A percentile compares a stretch with the other conserved stretches of the same genome.
Conservation (phyloP, 352 stramenopile species). For the Pythium myriotylum region DNA sequence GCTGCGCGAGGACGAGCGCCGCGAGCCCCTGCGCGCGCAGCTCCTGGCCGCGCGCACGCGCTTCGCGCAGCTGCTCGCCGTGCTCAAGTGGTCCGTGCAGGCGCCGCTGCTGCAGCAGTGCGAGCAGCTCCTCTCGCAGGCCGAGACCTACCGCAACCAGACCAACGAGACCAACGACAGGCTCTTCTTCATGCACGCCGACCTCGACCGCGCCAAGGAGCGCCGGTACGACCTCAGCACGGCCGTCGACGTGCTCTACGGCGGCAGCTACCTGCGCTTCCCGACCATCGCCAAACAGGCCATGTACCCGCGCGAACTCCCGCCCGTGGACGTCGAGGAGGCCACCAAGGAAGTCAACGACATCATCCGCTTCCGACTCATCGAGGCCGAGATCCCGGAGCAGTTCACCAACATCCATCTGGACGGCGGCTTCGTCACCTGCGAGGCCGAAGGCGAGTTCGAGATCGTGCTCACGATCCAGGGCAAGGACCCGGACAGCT, state of each 20-base stretch:
- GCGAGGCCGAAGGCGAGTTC: conserved; percentile 75
- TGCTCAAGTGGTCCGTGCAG: conserved; percentile 89
- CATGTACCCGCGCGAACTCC: conserved; percentile 70
- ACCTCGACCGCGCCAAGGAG: conserved; percentile 82
- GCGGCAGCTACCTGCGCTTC: conserved; percentile 73
- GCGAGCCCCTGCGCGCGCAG: conserved; percentile 75
- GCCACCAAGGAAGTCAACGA: conserved; percentile 71
- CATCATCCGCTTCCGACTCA: conserved; percentile 81
- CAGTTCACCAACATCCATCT: conserved; percentile 82
- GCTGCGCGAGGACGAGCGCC: no score
- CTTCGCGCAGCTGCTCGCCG: conserved; percentile 75
- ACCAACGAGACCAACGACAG: conserved; percentile 84
- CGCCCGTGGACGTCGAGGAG: conserved; percentile 56
- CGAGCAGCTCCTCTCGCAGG: no score
- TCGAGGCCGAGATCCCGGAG: conserved; percentile 77
- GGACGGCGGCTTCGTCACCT: conserved; percentile 78
- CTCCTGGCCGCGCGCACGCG: conserved; percentile 62
- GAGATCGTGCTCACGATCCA: conserved; percentile 86
- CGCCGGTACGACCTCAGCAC: conserved; percentile 81
- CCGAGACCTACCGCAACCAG: conserved; percentile 74
- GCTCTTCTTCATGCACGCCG: conserved; percentile 85
- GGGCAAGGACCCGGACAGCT: conserved; percentile 70
- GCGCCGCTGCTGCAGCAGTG: conserved; percentile 77
- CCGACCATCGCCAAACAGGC: conserved; percentile 75
- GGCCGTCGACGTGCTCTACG: conserved; percentile 79